Base-by-base conservation (phyloP, 2,329 filamentous ascomycete genomes). In the Neonectria punicea region DNA sequence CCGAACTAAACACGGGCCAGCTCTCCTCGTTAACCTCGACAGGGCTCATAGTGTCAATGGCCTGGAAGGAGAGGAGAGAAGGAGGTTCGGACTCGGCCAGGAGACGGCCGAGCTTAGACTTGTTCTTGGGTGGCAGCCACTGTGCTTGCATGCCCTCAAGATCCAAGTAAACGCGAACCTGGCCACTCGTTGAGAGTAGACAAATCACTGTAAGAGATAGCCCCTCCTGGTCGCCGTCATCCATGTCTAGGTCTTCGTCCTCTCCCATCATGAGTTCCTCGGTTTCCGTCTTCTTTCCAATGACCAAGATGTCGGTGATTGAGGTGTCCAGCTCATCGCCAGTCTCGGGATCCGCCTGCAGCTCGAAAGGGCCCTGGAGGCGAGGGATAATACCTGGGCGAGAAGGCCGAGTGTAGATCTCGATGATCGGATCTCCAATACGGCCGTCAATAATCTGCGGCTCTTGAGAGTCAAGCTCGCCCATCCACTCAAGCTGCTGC, bases 401-500 rank as follows among this genome's bases (percentile, higher is more conserved):
- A 9, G 80, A 78, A 8, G 89, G 89, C 46, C 89, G 83, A 13
- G 79, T 81, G 62, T 86, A 91, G 16, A 91, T 82, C 69, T 90
- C 87, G 1, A 82, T 77, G 0, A 82, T 76, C 5, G 82, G 80
- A 41, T 89, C 86, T 25, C 83, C 84, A 11, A 76, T 72, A 1
- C 81, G 75, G 0, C 81, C 80, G 14, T 90, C 86, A 4, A 88
- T 71, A n/a, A 86, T 71, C 18, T 82, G 81, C 0, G 89, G 87
- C 61, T 90, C 88, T 74, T 91, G 89, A 5, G 82, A 83, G 73
- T 91, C 89, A 54, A 91, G 77, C 61, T 90, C 88, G 2, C 87
- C 84, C 86, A 91, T 90, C 89, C 89, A 91, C 58, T 89, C 85
- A 7, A 90, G 80, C 71, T 91, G 89, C 71, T 91, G 89, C 73